Percentiles rank a stretch among this genome's conserved stretches.
These are phyloP conservation scores for Sporothrix humicola DNA, from an alignment of 2,329 filamentous ascomycete genomes.

Conservation along the genomic window DNA sequence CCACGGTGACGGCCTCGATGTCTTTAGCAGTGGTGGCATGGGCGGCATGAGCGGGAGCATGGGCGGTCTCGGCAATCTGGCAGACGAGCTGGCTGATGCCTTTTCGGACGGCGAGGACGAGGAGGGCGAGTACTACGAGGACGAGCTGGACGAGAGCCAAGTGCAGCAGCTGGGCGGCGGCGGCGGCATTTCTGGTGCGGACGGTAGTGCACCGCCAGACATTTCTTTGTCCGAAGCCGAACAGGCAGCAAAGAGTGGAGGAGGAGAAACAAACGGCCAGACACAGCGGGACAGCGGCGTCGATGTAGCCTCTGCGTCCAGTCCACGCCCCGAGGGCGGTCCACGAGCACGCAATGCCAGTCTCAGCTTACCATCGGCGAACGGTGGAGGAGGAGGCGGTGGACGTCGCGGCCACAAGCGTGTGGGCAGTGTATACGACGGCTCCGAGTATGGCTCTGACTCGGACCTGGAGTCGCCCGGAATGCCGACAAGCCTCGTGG, in stretches of 20 bases:
- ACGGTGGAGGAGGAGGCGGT: slow-evolving; percentile 42
- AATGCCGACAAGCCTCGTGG: slow-evolving; percentile 69
- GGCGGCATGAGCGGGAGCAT: slow-evolving; percentile 57
- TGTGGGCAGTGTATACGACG: slow-evolving; percentile 67
- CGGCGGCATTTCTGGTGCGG: slow-evolving; percentile 7
- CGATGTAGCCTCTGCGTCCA: slow-evolving; percentile 44
- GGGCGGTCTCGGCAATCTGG: slow-evolving; percentile 75
- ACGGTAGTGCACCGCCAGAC: slow-evolving; percentile 41
- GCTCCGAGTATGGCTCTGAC: slow-evolving; percentile 75
- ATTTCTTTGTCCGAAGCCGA: slow-evolving; percentile 44
- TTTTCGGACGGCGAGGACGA: slow-evolving; percentile 69
- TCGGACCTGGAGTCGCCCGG: slow-evolving; percentile 72
- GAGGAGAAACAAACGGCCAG: background rate
- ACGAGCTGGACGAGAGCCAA: slow-evolving; percentile 46
- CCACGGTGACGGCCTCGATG: slow-evolving; percentile 48
- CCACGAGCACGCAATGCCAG: slow-evolving; percentile 46
- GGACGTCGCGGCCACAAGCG: slow-evolving; percentile 53
- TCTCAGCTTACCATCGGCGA: slow-evolving; percentile 53
- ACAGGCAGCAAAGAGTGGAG: slow-evolving; percentile 37
- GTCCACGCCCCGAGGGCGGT: slow-evolving; percentile 24
- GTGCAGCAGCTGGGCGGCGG: background rate
- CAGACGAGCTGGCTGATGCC: slow-evolving; percentile 79
- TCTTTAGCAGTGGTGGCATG: slow-evolving; percentile 42
- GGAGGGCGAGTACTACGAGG: slow-evolving; percentile 55
- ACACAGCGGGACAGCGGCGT: slow-evolving; percentile 50